phyloP scores from a whole-genome alignment of 1,284 basidiomycete species.

The Sparassis latifolia region DNA sequence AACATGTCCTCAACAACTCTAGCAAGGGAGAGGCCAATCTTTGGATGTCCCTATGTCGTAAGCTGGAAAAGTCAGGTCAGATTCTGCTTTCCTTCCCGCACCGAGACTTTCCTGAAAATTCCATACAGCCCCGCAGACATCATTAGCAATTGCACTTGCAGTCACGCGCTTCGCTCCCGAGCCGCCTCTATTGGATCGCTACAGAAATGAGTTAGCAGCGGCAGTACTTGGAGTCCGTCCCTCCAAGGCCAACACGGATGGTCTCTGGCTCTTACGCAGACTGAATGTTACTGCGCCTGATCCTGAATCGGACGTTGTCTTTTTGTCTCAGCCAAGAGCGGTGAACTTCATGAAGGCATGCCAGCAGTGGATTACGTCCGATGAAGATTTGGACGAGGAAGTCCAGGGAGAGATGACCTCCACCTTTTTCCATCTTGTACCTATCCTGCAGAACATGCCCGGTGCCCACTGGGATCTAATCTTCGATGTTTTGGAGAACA shows the following conservation, averaged over 20 bases:
- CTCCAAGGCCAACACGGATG: constrained; percentile 57
- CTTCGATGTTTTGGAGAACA: constrained; percentile 85
- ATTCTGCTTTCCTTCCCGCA: background rate
- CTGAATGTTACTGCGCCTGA: constrained; percentile 78
- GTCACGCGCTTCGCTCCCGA: constrained; percentile 62
- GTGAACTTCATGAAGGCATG: constrained; percentile 88
- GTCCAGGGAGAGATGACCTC: constrained; percentile 74
- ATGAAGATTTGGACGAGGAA: constrained; percentile 69
- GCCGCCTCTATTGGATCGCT: constrained; percentile 69
- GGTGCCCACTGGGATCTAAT: constrained; percentile 92
- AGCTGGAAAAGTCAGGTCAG: constrained; percentile 54
- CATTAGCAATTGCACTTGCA: constrained; percentile 59
- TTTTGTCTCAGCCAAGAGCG: constrained; percentile 82
- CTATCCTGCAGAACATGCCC: constrained; percentile 82
- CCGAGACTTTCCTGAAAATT: background rate
- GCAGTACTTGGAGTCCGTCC: constrained; percentile 66
- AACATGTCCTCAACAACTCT: constrained; percentile 54
- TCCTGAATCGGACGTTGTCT: constrained; percentile 73
- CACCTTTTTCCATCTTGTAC: constrained; percentile 73
- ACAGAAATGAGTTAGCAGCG: constrained; percentile 87
- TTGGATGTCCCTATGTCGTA: constrained; percentile 69
- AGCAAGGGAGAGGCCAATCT: constrained; percentile 62
- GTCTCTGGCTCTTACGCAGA: constrained; percentile 63
- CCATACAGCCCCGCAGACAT: constrained; percentile 55
- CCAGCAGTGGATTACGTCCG: constrained; percentile 78